Percentiles rank a stretch among this genome's conserved stretches.
Conservation (phyloP, 352 stramenopile genomes). For the Globisporangium radiosum region DNA sequence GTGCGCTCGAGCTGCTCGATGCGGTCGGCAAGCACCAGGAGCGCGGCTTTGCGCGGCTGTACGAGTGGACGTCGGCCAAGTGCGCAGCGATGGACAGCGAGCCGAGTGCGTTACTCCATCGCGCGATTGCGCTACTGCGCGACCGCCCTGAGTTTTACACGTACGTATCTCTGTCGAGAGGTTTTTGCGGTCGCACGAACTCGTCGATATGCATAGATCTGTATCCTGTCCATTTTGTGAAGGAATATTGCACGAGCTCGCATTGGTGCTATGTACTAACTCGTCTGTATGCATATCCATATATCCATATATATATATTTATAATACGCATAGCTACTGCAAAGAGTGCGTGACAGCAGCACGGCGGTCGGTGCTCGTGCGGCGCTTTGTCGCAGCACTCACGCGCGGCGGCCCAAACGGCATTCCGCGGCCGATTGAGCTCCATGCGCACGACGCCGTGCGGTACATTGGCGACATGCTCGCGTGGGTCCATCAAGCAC, state of each 20-base stretch:
- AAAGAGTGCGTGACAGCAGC: conserved; percentile 65
- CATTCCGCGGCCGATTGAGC: conserved; percentile 78
- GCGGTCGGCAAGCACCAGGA: conserved; percentile 76
- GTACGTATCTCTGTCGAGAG: conserved; percentile 15
- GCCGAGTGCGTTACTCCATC: conserved; percentile 55
- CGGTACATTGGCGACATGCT: conserved; percentile 87
- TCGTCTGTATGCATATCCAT: too few relatives aligned
- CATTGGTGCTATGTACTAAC: too few relatives aligned
- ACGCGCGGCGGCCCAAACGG: conserved; percentile 67
- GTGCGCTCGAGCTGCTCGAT: conserved; percentile 83
- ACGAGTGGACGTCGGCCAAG: conserved; percentile 81
- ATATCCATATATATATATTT: too few relatives aligned
- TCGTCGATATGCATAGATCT: too few relatives aligned
- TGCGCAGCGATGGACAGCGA: conserved; percentile 67
- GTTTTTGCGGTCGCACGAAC: too few relatives aligned
- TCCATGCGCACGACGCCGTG: conserved; percentile 83
- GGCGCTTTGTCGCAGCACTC: conserved; percentile 71
- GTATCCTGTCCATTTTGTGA: too few relatives aligned
- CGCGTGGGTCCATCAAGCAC: conserved; percentile 82
- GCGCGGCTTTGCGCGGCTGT: conserved; percentile 79
- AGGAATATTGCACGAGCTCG: too few relatives aligned
- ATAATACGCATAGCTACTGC: conserved; percentile 44
- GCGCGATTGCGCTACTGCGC: conserved; percentile 54
- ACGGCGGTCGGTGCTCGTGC: conserved; percentile 48
- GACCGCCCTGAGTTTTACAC: conserved; percentile 77